Evolutionary conservation across 305 asterid genomes (phyloP).

Genomic region (Ilex paraguariensis): DNA sequence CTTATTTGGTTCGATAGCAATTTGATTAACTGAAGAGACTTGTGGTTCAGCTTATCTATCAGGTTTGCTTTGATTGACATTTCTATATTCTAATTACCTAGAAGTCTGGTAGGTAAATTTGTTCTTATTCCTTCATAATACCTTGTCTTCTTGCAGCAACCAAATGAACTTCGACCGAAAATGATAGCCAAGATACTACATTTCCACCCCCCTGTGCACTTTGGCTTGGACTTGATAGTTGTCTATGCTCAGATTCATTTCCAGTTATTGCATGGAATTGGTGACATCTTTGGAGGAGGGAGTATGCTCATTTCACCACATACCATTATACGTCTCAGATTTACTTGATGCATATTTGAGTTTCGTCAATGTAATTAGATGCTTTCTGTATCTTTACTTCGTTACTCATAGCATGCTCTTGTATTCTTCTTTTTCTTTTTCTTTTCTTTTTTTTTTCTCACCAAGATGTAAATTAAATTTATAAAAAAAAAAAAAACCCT

Average conservation of each 20-base stretch:
- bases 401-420: too few species aligned
- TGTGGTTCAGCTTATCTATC: not conserved
- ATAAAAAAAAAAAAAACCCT: too few species aligned
- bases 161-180: not conserved
- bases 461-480: too few species aligned
- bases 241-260: not conserved
- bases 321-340: not conserved
- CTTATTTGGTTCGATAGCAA: not conserved
- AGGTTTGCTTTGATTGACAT: not conserved
- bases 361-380: not conserved
- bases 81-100: too few species aligned
- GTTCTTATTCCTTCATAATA: not conserved
- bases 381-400: not conserved
- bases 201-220: not conserved
- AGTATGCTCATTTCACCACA: not conserved
- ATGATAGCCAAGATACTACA: not conserved
- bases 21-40: not conserved
- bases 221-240: not conserved
- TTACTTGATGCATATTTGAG: not conserved
- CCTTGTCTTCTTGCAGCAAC: not conserved
- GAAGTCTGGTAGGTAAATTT: too few species aligned
- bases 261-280: too few species aligned
- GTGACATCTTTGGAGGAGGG: not conserved
- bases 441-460: too few species aligned
- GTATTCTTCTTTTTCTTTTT: too few species aligned